Conservation (phyloP, 2,329 filamentous ascomycete species). For the Kalaharituber pfeilii region DNA sequence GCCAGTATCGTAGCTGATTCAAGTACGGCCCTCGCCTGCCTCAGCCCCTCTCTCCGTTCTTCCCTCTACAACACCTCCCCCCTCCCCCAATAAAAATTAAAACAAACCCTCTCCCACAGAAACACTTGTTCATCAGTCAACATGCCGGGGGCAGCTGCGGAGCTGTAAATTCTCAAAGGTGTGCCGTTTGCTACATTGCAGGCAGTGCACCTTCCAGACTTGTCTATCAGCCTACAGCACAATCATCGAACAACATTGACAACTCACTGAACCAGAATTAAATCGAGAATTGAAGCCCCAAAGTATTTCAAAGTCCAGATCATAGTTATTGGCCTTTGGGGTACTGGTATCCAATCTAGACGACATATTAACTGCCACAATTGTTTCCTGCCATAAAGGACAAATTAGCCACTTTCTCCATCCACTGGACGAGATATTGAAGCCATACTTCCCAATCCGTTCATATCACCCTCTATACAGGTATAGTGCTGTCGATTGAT, state of each 20-base stretch:
- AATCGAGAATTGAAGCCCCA: constrained; percentile 1
- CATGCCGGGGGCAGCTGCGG: not conserved
- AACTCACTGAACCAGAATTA: not conserved
- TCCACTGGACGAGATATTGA: not conserved
- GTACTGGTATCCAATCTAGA: not conserved
- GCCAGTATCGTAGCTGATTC: not conserved
- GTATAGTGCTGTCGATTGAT: too few species aligned
- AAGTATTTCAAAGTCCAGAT: not conserved
- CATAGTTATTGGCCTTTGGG: not conserved
- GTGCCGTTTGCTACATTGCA: not conserved
- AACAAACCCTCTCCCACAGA: not conserved
- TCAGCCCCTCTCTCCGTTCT: too few species aligned
- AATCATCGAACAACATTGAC: constrained; percentile 1
- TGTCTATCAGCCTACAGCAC: not conserved
- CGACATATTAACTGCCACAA: not conserved
- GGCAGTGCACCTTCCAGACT: not conserved
- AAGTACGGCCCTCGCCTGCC: too few species aligned
- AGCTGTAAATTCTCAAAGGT: constrained; percentile 1
- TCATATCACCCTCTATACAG: too few species aligned
- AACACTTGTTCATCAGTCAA: not conserved
- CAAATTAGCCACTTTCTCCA: not conserved
- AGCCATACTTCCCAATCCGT: not conserved
- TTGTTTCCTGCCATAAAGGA: not conserved
- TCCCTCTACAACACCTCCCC: not conserved
- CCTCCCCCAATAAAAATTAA: not conserved